Evolutionary conservation across 2,329 filamentous ascomycete species (phyloP).

Genomic region (Volutella citrinella): DNA sequence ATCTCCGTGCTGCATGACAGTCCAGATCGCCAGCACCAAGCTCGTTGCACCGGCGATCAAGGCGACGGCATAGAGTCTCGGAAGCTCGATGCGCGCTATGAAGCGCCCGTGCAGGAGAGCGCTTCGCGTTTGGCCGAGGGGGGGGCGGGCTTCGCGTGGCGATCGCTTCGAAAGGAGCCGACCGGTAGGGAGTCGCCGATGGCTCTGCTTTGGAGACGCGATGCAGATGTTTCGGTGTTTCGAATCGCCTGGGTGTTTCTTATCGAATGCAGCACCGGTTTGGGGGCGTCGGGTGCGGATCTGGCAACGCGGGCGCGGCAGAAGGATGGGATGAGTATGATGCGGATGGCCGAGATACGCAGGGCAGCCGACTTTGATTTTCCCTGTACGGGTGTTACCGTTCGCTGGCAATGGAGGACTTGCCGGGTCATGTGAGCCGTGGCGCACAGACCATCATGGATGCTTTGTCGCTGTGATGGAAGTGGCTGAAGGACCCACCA

Average conservation of each 20-base stretch:
- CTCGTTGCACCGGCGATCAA: too few species aligned
- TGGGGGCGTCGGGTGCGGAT: slow-evolving; percentile 4
- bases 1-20: slow-evolving; percentile 19
- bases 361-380: slow-evolving; percentile 18
- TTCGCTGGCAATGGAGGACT: too few species aligned
- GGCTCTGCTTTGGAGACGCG: too few species aligned
- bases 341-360: slow-evolving; percentile 13
- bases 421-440: slow-evolving; percentile 32
- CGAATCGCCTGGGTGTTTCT: too few species aligned
- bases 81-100: too few species aligned
- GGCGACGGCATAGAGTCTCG: too few species aligned
- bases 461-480: too few species aligned
- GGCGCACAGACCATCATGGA: slow-evolving; percentile 25
- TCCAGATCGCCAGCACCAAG: slow-evolving; percentile 19
- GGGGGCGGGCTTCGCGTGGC: slow-evolving; percentile 2
- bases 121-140: slow-evolving; percentile 3
- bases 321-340: slow-evolving; percentile 15
- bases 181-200: too few species aligned
- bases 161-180: slow-evolving; percentile 2
- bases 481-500: too few species aligned
- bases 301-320: slow-evolving; percentile 13
- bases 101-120: too few species aligned
- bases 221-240: slow-evolving; percentile 6
- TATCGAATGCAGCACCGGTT: background rate
- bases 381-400: slow-evolving; percentile 11